These are phyloP conservation scores for Cyclotella atomus DNA, from an alignment of 108 stramenopile species.

Conservation along the genomic window DNA sequence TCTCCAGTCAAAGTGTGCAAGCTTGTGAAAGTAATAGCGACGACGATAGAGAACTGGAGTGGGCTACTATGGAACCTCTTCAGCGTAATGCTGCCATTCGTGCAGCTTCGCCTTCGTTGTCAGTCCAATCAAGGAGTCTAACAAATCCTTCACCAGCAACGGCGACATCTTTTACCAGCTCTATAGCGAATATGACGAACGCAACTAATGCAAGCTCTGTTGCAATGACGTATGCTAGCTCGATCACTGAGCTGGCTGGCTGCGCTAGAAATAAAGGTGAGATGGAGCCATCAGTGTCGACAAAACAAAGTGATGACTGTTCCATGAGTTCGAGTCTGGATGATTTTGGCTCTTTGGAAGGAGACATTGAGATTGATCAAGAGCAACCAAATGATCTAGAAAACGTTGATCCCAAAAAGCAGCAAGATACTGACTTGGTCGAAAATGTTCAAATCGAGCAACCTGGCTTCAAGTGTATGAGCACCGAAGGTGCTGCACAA, in stretches of 20 bases:
- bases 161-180: not conserved
- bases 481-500: not conserved
- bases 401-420: not conserved
- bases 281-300: not conserved
- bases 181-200: not conserved
- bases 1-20: not conserved
- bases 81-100: not conserved
- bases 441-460: too few species aligned
- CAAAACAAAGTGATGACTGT: not conserved
- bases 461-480: not conserved
- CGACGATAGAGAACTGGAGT: not conserved
- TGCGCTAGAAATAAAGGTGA: not conserved
- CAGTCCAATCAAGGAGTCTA: not conserved
- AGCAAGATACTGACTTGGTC: too few species aligned
- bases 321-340: not conserved
- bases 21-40: not conserved
- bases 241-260: not conserved
- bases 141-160: not conserved
- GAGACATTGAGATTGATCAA: not conserved
- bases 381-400: not conserved
- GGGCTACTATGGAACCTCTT: not conserved
- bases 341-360: not conserved
- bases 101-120: not conserved
- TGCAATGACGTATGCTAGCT: not conserved
- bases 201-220: not conserved